phyloP scores from a whole-genome alignment of 2,329 filamentous ascomycete genomes.

The Fusarium drepaniforme region DNA sequence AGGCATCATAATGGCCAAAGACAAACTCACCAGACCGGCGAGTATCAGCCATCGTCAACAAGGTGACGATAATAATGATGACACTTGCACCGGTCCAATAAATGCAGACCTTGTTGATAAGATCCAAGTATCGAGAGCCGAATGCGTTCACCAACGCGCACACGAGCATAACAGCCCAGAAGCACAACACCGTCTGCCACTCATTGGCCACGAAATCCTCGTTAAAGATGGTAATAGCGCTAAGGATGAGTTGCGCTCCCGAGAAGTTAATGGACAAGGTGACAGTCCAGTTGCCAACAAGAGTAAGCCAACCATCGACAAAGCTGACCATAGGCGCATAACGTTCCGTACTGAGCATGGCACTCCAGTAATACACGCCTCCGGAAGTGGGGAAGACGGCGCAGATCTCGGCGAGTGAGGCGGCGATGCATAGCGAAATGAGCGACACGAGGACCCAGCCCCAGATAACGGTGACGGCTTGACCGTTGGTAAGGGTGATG shows the following conservation, averaged over 20 bases:
- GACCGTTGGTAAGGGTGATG: slow-evolving; percentile 75
- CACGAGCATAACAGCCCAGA: slow-evolving; percentile 73
- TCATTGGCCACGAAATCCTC: slow-evolving; percentile 68
- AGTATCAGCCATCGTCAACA: slow-evolving; percentile 73
- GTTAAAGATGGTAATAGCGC: slow-evolving; percentile 75
- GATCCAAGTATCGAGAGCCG: slow-evolving; percentile 67
- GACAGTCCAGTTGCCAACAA: slow-evolving; percentile 78
- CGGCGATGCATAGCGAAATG: slow-evolving; percentile 79
- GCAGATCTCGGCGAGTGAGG: slow-evolving; percentile 79
- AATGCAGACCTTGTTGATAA: slow-evolving; percentile 78
- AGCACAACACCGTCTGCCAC: slow-evolving; percentile 83
- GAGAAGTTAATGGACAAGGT: slow-evolving; percentile 79
- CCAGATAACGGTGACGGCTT: slow-evolving; percentile 80
- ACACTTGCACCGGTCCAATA: slow-evolving; percentile 80
- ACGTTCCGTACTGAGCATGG: slow-evolving; percentile 70
- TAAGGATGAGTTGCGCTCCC: slow-evolving; percentile 76
- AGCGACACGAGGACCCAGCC: slow-evolving; percentile 73
- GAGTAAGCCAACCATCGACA: slow-evolving; percentile 80
- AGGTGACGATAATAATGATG: slow-evolving; percentile 75
- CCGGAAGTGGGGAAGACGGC: slow-evolving; percentile 73
- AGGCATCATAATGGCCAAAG: slow-evolving; percentile 76
- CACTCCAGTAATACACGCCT: slow-evolving; percentile 81
- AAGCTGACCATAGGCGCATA: slow-evolving; percentile 76
- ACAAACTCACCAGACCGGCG: slow-evolving; percentile 75
- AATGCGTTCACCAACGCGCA: slow-evolving; percentile 78